phyloP scores from a whole-genome alignment of 495 filamentous ascomycete genomes.

The Hypoxylon fragiforme region DNA sequence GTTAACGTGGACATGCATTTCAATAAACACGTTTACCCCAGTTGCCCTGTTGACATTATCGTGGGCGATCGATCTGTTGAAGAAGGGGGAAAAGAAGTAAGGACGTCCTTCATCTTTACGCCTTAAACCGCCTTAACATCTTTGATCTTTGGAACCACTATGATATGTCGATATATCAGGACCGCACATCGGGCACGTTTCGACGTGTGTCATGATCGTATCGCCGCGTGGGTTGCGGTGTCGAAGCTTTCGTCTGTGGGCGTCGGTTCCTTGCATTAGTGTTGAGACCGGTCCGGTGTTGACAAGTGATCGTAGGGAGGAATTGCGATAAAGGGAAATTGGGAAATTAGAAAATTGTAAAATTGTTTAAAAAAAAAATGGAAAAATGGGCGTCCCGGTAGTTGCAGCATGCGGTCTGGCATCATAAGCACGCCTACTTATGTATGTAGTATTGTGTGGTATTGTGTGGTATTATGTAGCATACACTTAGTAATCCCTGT shows the following conservation, averaged over 20 bases:
- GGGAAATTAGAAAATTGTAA: constrained; percentile 5
- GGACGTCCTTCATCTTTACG: constrained; percentile 1
- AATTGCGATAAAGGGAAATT: constrained; percentile 2
- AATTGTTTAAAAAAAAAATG: too few relatives aligned
- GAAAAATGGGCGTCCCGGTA: constrained; percentile 11
- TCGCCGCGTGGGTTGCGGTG: not conserved
- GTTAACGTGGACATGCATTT: constrained; percentile 21
- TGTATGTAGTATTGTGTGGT: too few relatives aligned
- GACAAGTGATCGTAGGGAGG: constrained; percentile 1
- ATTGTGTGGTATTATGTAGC: not conserved
- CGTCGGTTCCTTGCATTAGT: constrained; percentile 25
- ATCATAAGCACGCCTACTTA: not conserved
- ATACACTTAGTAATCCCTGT: not conserved
- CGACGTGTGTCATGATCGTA: not conserved
- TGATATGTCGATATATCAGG: too few relatives aligned
- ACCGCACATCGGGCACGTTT: too few relatives aligned
- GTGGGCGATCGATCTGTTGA: too few relatives aligned
- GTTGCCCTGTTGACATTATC: too few relatives aligned
- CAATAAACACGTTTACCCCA: constrained; percentile 13
- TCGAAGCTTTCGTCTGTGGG: constrained; percentile 1
- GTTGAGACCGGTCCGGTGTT: not conserved
- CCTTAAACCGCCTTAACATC: constrained; percentile 19
- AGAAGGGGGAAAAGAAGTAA: too few relatives aligned
- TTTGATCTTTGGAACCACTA: too few relatives aligned
- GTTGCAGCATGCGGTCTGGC: constrained; percentile 7